Evolutionary conservation across 495 filamentous ascomycete genomes (phyloP).

Genomic region (Schizothecium vesticola): DNA sequence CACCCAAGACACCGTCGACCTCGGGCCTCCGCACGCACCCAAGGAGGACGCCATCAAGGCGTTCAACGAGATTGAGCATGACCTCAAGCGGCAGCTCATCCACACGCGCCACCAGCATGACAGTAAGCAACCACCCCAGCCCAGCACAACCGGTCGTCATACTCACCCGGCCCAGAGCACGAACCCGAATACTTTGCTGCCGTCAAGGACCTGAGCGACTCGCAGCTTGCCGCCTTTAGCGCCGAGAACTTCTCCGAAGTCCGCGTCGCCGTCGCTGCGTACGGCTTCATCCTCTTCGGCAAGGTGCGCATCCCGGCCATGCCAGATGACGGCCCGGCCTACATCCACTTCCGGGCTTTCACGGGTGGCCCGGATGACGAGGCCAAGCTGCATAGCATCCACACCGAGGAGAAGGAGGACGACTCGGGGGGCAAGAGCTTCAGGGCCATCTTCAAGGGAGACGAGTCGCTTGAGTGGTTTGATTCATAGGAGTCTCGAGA

Average conservation of each 20-base stretch:
- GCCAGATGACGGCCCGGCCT: constrained; percentile 37
- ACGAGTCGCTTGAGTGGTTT: constrained; percentile 53
- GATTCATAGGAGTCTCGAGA: constrained; percentile 36
- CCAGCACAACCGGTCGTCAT: not conserved
- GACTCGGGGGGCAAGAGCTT: constrained; percentile 41
- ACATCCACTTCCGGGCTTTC: constrained; percentile 49
- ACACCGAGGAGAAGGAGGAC: constrained; percentile 45
- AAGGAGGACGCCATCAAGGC: constrained; percentile 48
- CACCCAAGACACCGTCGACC: constrained; percentile 47
- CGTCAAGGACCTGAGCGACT: constrained; percentile 42
- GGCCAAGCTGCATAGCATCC: constrained; percentile 49
- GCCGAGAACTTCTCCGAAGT: constrained; percentile 44
- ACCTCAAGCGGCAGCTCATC: constrained; percentile 46
- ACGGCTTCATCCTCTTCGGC: constrained; percentile 54
- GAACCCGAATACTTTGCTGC: constrained; percentile 48
- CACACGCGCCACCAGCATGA: constrained; percentile 43
- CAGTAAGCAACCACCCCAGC: constrained; percentile 12
- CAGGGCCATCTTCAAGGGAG: constrained; percentile 48
- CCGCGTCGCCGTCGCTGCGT: constrained; percentile 47
- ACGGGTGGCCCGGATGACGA: constrained; percentile 40
- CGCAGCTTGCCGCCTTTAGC: constrained; percentile 43
- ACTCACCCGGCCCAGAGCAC: constrained; percentile 21
- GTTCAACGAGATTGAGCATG: constrained; percentile 43
- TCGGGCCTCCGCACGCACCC: constrained; percentile 44
- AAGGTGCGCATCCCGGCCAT: constrained; percentile 47